A percentile compares a stretch with the other conserved stretches of the same genome.
phyloP scores from a whole-genome alignment of 306 rosid genomes.

The Luffa acutangula region DNA sequence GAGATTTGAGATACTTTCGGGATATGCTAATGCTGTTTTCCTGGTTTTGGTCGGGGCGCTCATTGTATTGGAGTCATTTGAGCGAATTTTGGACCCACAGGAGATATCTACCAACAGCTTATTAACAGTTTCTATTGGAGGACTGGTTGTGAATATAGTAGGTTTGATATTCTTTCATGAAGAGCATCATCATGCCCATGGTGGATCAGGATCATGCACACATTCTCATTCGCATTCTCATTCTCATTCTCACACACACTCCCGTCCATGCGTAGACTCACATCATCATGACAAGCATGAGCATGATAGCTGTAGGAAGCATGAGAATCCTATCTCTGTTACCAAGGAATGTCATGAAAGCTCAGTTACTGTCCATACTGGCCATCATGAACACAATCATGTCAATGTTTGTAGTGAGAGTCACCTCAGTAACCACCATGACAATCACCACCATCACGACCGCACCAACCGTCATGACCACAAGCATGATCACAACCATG shows the following conservation, averaged over 20 bases:
- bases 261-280: neutral
- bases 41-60: slow-evolving; percentile 85
- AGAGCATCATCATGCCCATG: slow-evolving; percentile 97
- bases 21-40: slow-evolving; percentile 83
- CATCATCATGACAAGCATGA: slow-evolving; percentile 20
- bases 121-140: slow-evolving; percentile 76
- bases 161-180: slow-evolving; percentile 90
- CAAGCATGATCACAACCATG: neutral
- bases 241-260: slow-evolving; percentile 11
- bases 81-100: slow-evolving; percentile 92
- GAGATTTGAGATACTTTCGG: slow-evolving; percentile 89
- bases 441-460: neutral
- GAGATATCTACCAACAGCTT: slow-evolving; percentile 77
- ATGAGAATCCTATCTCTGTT: slow-evolving; percentile 28
- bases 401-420: neutral
- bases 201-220: slow-evolving; percentile 54
- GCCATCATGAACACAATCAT: slow-evolving; percentile 24
- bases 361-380: slow-evolving; percentile 20
- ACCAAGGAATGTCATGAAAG: slow-evolving; percentile 26
- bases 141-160: slow-evolving; percentile 68
- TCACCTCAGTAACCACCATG: neutral
- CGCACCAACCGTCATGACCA: neutral
- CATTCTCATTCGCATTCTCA: slow-evolving; percentile 44
- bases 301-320: slow-evolving; percentile 17
- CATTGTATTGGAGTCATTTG: slow-evolving; percentile 80